Evolutionary conservation across 768 basidiomycete species (phyloP).

Genomic region (Suillus ampliporus): DNA sequence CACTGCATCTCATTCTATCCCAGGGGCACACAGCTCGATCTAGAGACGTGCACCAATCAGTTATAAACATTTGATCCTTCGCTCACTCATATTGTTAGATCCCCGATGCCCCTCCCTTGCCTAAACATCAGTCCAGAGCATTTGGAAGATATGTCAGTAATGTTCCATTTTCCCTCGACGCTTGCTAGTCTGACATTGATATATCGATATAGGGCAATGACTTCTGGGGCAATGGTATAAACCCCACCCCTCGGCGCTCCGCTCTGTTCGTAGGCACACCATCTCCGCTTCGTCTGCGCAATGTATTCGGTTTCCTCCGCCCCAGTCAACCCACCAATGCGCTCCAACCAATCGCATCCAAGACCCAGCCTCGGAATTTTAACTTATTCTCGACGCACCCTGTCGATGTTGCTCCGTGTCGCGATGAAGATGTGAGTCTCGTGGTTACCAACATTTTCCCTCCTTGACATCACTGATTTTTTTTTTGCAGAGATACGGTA

Average conservation of each 20-base stretch:
- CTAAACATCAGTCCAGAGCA: not conserved
- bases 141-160: not conserved
- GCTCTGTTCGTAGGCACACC: not conserved
- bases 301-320: not conserved
- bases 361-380: not conserved
- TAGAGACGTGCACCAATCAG: not conserved
- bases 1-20: not conserved
- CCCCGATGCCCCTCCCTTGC: not conserved
- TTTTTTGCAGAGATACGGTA: not conserved
- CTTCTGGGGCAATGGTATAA: not conserved
- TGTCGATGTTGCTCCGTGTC: not conserved
- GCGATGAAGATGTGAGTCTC: not conserved
- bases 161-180: not conserved
- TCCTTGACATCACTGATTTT: not conserved
- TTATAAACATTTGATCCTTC: not conserved
- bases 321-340: not conserved
- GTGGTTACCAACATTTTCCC: not conserved
- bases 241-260: not conserved
- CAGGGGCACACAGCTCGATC: not conserved
- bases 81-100: not conserved
- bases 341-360: not conserved
- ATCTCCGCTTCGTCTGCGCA: not conserved
- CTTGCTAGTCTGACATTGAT: not conserved
- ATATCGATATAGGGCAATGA: not conserved
- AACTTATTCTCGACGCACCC: not conserved